Evolutionary conservation across 495 filamentous ascomycete genomes (phyloP).

Genomic region (Talaromyces nanjingensis): DNA sequence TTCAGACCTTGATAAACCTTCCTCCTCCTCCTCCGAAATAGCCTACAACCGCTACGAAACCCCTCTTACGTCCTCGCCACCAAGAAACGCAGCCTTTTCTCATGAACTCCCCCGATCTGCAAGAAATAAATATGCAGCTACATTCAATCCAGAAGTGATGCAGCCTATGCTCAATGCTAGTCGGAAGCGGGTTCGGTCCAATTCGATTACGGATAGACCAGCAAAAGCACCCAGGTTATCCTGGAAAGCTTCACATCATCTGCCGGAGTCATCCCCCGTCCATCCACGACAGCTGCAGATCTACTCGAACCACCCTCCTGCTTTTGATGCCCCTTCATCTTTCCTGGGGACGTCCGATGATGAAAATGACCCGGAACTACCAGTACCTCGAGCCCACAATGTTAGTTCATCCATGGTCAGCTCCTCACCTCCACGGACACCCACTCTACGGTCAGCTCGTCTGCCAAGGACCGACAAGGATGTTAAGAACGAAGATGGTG

Average conservation of each 20-base stretch:
- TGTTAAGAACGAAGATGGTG: slow-evolving; percentile 66
- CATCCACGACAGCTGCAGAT: slow-evolving; percentile 22
- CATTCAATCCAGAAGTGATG: slow-evolving; percentile 38
- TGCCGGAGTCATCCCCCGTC: slow-evolving; percentile 78
- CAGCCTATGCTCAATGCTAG: slow-evolving; percentile 41
- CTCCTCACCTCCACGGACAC: slow-evolving; percentile 77
- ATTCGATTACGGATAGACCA: slow-evolving; percentile 53
- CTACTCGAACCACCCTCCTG: slow-evolving; percentile 53
- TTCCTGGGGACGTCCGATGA: slow-evolving; percentile 65
- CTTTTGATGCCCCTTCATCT: slow-evolving; percentile 58
- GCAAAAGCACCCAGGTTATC: slow-evolving; percentile 49
- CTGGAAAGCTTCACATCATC: slow-evolving; percentile 67
- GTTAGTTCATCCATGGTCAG: slow-evolving; percentile 44
- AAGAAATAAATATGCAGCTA: slow-evolving; percentile 40
- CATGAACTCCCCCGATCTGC: slow-evolving; percentile 40
- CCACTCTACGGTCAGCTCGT: slow-evolving; percentile 59
- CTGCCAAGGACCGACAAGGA: slow-evolving; percentile 36
- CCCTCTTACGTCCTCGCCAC: slow-evolving; percentile 37
- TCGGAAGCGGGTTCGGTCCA: slow-evolving; percentile 63
- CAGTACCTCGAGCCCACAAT: slow-evolving; percentile 65
- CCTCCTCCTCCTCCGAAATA: slow-evolving; percentile 72
- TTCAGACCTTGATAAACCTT: slow-evolving; percentile 39
- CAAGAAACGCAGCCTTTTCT: slow-evolving; percentile 32
- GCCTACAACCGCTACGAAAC: slow-evolving; percentile 40
- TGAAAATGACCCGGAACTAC: slow-evolving; percentile 65